Conservation (phyloP, 208 protist genomes). For the Polymyxa betae region DNA sequence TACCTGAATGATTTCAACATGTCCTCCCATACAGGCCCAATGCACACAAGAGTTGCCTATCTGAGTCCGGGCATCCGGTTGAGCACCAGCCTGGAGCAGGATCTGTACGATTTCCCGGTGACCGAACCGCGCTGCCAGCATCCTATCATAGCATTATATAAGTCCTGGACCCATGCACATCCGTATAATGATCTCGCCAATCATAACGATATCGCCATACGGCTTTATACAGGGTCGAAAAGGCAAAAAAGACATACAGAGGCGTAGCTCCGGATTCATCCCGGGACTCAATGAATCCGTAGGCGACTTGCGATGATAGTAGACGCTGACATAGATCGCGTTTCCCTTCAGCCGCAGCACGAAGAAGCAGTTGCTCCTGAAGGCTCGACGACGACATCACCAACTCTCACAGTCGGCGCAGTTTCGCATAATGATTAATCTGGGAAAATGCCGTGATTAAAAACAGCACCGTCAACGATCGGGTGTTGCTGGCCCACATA, state of each 20-base stretch:
- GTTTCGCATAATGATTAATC: too few species aligned
- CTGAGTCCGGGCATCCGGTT: neutral
- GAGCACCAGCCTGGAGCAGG: neutral
- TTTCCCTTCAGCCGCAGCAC: neutral
- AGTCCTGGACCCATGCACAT: neutral
- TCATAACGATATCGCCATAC: too few species aligned
- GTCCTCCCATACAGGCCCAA: constrained; percentile 3
- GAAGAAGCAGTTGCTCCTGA: neutral
- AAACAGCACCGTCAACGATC: too few species aligned
- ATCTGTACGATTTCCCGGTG: neutral
- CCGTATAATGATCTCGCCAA: too few species aligned
- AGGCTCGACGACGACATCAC: too few species aligned
- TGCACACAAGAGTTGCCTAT: neutral
- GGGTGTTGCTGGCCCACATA: too few species aligned
- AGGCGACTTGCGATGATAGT: neutral
- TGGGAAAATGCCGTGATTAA: too few species aligned
- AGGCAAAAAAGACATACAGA: neutral
- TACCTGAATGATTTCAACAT: neutral
- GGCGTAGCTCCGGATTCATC: neutral
- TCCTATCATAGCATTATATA: neutral
- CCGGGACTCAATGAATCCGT: neutral
- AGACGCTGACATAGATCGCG: neutral
- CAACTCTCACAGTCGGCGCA: too few species aligned
- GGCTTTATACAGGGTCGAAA: neutral
- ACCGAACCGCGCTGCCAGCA: neutral